A percentile compares a stretch with the other conserved stretches of the same genome.
Conservation (phyloP, 2,329 filamentous ascomycete genomes). For the Pyrenochaeta sp. region DNA sequence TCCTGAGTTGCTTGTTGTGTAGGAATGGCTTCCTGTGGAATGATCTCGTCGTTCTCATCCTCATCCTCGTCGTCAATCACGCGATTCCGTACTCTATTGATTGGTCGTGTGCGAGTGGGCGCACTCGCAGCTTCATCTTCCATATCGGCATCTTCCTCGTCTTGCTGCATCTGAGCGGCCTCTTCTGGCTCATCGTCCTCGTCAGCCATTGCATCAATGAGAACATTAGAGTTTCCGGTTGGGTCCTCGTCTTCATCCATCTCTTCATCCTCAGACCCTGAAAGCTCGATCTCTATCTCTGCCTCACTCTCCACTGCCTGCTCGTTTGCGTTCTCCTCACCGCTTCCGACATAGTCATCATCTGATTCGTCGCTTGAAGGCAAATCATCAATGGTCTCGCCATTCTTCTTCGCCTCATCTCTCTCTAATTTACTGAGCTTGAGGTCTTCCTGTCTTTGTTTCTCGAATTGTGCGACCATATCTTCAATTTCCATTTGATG, state of each 20-base stretch:
- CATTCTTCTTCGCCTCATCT: conserved; percentile 72
- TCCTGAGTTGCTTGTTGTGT: conserved; percentile 37
- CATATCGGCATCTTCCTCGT: conserved; percentile 51
- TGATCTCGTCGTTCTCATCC: conserved; percentile 37
- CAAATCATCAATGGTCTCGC: conserved; percentile 52
- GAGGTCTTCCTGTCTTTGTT: conserved; percentile 80
- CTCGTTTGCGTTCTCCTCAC: conserved; percentile 56
- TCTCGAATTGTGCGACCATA: conserved; percentile 72
- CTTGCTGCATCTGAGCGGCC: conserved; percentile 19
- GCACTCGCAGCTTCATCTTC: conserved; percentile 56
- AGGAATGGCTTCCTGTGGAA: conserved; percentile 21
- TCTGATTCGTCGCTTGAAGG: conserved; percentile 65
- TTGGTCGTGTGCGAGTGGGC: conserved; percentile 60
- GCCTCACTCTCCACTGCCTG: conserved; percentile 47
- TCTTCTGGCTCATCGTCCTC: conserved; percentile 41
- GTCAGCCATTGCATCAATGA: conserved; percentile 54
- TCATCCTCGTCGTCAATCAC: conserved; percentile 72
- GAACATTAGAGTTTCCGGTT: conserved; percentile 37
- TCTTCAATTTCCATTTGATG: conserved; percentile 88
- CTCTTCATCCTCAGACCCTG: conserved; percentile 41
- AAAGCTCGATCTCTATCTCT: conserved; percentile 34
- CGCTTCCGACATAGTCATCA: conserved; percentile 58
- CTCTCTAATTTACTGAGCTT: conserved; percentile 81
- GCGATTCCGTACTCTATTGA: conserved; percentile 58
- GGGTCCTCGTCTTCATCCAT: conserved; percentile 31